Base-by-base conservation (phyloP, 306 rosid genomes). In the Cicer pinnatifidum region DNA sequence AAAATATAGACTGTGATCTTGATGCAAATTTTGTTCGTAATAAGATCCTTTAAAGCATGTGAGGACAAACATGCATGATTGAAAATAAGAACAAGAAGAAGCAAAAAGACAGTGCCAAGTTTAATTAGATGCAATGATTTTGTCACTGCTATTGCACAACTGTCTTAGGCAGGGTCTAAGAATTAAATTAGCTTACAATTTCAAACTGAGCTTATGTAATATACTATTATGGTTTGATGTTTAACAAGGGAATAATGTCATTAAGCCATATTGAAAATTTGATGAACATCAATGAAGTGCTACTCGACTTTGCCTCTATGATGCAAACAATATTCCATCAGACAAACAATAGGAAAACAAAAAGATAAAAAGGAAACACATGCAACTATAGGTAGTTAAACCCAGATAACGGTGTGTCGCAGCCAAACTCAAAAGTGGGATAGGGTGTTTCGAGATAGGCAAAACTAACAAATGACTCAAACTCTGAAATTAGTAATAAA, bases 1-100 rank as follows among this genome's bases (percentile, higher is more conserved):
- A 63, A 58, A 61, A 61, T 13, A 52, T 8, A 43, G 28, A 77
- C 56, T 40, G 11, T 41, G 76, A 61, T 62, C 54, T 78, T 20
- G 10, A 8, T 41, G 46, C 62, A 60, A 51, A 75, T 2, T 38
- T 44, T 46, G 51, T 8, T 38, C 71, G 8, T 48, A 40, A 11
- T 3, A 64, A 15, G 8, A 52, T 16, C 46, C 23, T 62, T n/a
- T 43, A 43, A 40, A 37, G 69, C 57, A 52, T 35, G 65, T 3
- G 37, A 60, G 65, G 23, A 13, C 57, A 51, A n/a, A 9, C 81
- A 46, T 20, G 58, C 17, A 52, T 60, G 15, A 58, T 17, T 59
- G 7, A 33, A 66, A 63, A 67, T 10, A 23, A 58, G 50, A 38
- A 28, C 37, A 11, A 37, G 44, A 15, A 69, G 38, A 43, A 44